Conservation (phyloP, 345 rosid genomes). For the Eucalyptus lansdowneana region DNA sequence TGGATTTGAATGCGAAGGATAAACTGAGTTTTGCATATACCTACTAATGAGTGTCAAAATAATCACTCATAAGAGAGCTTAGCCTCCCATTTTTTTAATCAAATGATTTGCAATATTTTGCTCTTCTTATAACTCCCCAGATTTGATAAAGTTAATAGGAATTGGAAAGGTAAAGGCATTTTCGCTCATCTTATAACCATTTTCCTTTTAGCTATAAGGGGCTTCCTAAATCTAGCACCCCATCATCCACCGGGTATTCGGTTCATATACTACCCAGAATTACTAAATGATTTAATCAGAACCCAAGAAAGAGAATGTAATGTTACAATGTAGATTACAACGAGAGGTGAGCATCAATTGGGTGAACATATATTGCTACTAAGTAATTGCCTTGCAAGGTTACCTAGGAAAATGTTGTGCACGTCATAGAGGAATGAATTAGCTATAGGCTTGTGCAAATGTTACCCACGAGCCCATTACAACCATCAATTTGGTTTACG, state of each 20-base stretch:
- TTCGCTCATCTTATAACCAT: no score
- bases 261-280: not conserved
- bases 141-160: not conserved
- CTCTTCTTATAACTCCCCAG: no score
- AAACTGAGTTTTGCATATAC: no score
- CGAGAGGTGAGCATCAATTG: not conserved
- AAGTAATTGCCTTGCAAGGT: slow-evolving; percentile 37
- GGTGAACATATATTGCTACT: not conserved
- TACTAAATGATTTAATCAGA: not conserved
- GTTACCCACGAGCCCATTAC: not conserved
- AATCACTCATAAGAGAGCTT: no score
- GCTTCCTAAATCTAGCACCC: not conserved
- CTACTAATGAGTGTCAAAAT: no score
- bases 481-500: not conserved
- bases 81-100: no score
- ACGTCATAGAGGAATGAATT: not conserved
- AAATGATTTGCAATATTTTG: no score
- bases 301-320: not conserved
- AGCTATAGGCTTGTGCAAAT: not conserved
- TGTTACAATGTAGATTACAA: not conserved
- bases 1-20: no score
- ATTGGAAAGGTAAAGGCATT: not conserved
- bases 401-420: not conserved
- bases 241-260: not conserved
- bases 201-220: not conserved